Evolutionary conservation across 78 protist genomes (phyloP), one percentile per base, ranked within the genome.

Genomic region (Pelomyxa schiedti): DNA sequence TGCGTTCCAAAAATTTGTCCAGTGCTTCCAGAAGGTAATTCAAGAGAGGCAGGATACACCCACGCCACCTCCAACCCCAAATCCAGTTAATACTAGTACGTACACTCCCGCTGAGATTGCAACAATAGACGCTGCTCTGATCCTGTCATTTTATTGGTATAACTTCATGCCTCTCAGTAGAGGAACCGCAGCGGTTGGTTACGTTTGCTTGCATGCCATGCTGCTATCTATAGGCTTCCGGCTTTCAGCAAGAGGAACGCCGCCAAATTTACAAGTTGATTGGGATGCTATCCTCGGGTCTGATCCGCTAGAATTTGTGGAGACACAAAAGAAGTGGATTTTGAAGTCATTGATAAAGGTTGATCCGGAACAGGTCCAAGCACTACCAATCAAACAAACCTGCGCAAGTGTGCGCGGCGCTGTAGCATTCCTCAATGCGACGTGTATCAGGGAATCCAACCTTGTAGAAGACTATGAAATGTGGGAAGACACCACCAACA

Each of bases 121-220:
- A 24, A 36, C 74, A n/a, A 80, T 78, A 53, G 82, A 83, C n/a
- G 24, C 36, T 3, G 79, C 75, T 35, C 64, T 85, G n/a, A 29
- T 29, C 4, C 37, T 80, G 3, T 36, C 79, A 4, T 88, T 78
- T 53, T 88, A 88, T 64, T 88, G 92, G 92, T 88, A 80, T 42
- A 83, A 88, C 65, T 88, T 88, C 63, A 88, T 88, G 92, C 92
- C 92, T 35, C 69, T 88, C 53, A 40, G 87, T 32, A 74, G 92
- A 42, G 92, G 92, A 22, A 66, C 81, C 2, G 92, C 92, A 6
- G 86, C 86, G 3, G 8, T 63, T 7, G 92, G 92, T 1, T 76
- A 68, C 7, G 53, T 76, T 4, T 37, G 40, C 3, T 6, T 88
- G 7, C 77, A 75, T 4, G 92, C 79, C 1, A 38, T 83, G 8